A percentile compares a stretch with the other conserved stretches of the same genome.
These are phyloP conservation scores for Wallemia hederae DNA, from an alignment of 1,284 basidiomycete genomes.

Conservation along the genomic window DNA sequence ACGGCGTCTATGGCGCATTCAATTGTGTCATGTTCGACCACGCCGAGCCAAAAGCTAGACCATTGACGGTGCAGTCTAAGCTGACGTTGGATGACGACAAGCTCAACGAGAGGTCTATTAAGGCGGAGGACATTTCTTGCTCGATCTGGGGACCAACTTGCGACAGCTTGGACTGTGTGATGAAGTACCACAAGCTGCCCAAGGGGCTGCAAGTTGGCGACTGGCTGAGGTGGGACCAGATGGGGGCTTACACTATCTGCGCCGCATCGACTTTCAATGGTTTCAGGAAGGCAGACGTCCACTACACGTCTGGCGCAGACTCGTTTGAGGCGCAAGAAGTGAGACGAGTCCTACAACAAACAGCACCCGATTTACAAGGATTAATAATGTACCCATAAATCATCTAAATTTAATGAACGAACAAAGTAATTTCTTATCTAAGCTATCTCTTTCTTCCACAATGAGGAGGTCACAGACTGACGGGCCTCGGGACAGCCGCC, in stretches of 20 bases:
- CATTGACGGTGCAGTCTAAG: background rate
- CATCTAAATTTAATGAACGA: background rate
- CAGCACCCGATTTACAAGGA: background rate
- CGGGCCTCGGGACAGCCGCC: background rate
- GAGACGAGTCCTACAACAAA: background rate
- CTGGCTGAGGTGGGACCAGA: slow-evolving; percentile 69
- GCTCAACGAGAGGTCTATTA: background rate
- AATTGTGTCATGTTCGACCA: slow-evolving; percentile 91
- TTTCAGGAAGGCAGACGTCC: slow-evolving; percentile 29
- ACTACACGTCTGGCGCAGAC: slow-evolving; percentile 25
- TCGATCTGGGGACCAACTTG: slow-evolving; percentile 40
- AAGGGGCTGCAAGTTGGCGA: slow-evolving; percentile 43
- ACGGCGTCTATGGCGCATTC: slow-evolving; percentile 93
- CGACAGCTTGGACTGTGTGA: slow-evolving; percentile 66
- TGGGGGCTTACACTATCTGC: slow-evolving; percentile 81
- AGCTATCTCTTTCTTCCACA: background rate
- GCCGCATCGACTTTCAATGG: slow-evolving; percentile 73
- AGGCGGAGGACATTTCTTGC: slow-evolving; percentile 18
- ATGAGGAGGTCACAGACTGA: background rate
- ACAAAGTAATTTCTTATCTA: background rate
- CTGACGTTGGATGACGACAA: background rate
- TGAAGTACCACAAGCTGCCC: slow-evolving; percentile 30
- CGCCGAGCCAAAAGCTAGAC: slow-evolving; percentile 4
- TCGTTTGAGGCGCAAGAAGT: slow-evolving; percentile 1
- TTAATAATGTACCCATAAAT: background rate